Conservation (phyloP, 169 alveolate species). For the Eimeria necatrix region DNA sequence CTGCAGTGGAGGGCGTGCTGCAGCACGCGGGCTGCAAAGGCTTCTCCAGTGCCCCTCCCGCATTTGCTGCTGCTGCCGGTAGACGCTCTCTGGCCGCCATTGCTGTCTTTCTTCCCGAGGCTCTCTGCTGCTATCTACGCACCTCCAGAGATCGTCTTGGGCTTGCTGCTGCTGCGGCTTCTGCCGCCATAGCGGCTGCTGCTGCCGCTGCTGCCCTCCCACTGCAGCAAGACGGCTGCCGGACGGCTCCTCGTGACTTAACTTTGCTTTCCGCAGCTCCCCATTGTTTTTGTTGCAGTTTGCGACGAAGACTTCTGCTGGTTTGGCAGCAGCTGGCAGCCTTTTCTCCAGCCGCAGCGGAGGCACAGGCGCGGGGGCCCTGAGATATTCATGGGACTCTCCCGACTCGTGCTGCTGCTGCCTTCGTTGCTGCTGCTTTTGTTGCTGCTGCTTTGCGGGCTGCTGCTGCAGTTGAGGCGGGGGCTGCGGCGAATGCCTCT, state of each 20-base stretch:
- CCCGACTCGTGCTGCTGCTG: constrained; percentile 34
- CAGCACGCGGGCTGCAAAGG: background rate
- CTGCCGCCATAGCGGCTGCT: background rate
- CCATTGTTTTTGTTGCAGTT: background rate
- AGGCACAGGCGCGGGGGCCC: background rate
- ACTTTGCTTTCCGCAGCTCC: background rate
- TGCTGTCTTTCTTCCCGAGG: background rate
- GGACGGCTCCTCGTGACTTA: background rate
- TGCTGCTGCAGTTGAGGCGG: background rate
- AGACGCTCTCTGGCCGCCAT: background rate
- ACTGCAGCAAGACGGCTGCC: background rate
- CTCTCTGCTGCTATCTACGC: background rate
- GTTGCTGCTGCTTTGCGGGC: background rate
- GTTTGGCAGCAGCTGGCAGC: background rate
- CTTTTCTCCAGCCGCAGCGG: background rate
- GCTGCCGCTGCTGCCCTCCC: constrained; percentile 24
- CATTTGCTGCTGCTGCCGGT: constrained; percentile 29
- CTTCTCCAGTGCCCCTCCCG: background rate
- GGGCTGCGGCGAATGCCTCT: constrained; percentile 23
- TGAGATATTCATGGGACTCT: background rate
- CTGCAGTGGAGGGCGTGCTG: constrained; percentile 6
- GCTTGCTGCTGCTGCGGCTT: constrained; percentile 50
- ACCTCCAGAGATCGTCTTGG: constrained; percentile 65
- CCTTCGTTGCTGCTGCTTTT: constrained; percentile 41
- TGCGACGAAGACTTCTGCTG: background rate